A percentile compares a stretch with the other conserved stretches of the same genome.
phyloP scores from a whole-genome alignment of 2,329 filamentous ascomycete species.

The Talaromyces verruculosus region DNA sequence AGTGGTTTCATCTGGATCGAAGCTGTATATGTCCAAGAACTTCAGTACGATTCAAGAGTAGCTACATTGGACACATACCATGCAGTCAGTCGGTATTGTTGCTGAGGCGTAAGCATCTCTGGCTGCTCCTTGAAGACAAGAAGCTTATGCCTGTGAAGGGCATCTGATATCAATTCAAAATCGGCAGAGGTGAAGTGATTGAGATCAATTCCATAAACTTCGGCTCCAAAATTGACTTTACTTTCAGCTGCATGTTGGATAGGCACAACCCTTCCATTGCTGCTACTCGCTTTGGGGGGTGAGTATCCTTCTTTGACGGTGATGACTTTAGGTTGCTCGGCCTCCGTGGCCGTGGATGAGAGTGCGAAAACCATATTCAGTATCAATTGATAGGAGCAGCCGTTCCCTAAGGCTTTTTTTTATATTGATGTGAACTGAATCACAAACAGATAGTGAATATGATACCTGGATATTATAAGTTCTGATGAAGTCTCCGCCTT shows the following conservation, averaged over 20 bases:
- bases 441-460: background rate
- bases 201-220: slow-evolving; percentile 39
- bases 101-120: slow-evolving; percentile 36
- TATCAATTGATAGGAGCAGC: background rate
- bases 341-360: slow-evolving; percentile 4
- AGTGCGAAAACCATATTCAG: slow-evolving; percentile 8
- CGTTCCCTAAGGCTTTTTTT: background rate
- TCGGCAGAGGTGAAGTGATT: slow-evolving; percentile 38
- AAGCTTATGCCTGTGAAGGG: slow-evolving; percentile 36
- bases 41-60: background rate
- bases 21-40: slow-evolving; percentile 23
- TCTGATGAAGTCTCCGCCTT: background rate
- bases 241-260: slow-evolving; percentile 27
- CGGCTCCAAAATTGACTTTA: slow-evolving; percentile 39
- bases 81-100: slow-evolving; percentile 38
- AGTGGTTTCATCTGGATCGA: slow-evolving; percentile 38
- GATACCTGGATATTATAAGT: background rate
- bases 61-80: slow-evolving; percentile 10
- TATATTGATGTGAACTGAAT: background rate
- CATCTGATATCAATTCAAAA: slow-evolving; percentile 36
- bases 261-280: slow-evolving; percentile 17
- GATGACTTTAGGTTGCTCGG: slow-evolving; percentile 10
- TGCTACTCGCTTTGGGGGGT: slow-evolving; percentile 6
- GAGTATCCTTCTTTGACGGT: slow-evolving; percentile 14
- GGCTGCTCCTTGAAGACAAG: slow-evolving; percentile 43